Base-by-base conservation (phyloP, 768 basidiomycete species). In the Calocera cornea region DNA sequence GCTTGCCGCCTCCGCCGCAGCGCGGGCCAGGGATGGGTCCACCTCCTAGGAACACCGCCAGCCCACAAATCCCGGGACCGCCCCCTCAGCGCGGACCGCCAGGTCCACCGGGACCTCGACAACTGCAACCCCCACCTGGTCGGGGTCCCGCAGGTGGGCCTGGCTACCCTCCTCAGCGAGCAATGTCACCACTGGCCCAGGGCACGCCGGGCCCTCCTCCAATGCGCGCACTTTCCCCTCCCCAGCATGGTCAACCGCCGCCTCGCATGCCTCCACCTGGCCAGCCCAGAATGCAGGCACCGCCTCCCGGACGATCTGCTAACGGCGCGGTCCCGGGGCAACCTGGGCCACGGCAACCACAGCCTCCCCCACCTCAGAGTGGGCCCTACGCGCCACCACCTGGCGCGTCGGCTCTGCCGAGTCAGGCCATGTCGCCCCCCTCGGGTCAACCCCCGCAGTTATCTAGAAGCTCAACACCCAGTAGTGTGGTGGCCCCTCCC, bases 11-110 rank as follows among this genome's bases (percentile, higher is more conserved):
- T 24, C 69, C 65, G 36, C 83, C 83, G 0, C 83, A 80, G 68
- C 70, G 75, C 41, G 76, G 74, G 3, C 80, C n/a, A 82, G 65
- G 78, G 79, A 78, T 80, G 1, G 76, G 72, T 12, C 76, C 77
- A 17, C 80, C 72, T 65, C 75, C 75, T 33, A 70, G 69, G 47
- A 68, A 60, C 19, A 60, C 64, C 38, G 70, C 69, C 49, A 38
- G 65, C 34, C 66, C 72, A 31, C 86, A 85, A 71, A 84, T 84
- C 22, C 75, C 75, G 33, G 70, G 76, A n/a, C 72, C 69, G 1
- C 67, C 67, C 29, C 66, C 65, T 17, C 65, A 41, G 22, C 44
- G 68, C 41, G 67, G 34, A 64, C 69, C 64, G 27, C 66, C 69
- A 19, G 74, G 75, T n/a, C 81, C 79, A 29, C 80, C 80, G 7